Conservation (phyloP, 108 stramenopile genomes). For the Asterionellopsis glacialis region DNA sequence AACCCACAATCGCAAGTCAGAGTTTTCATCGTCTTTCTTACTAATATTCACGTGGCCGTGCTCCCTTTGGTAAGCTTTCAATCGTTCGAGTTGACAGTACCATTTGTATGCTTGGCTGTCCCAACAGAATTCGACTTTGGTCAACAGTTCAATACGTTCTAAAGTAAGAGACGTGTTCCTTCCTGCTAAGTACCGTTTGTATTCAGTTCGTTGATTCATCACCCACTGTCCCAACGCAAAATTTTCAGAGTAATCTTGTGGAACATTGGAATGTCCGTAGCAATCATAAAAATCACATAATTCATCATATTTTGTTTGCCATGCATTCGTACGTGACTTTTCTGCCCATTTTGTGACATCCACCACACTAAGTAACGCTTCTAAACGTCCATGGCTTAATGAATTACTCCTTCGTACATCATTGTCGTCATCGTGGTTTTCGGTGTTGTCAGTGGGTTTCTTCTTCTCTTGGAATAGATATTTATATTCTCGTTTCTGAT, state of each 20-base stretch:
- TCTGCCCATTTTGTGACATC: constrained; percentile 18
- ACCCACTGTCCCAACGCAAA: constrained; percentile 41
- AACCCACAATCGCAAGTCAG: constrained; percentile 42
- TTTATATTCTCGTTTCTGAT: constrained; percentile 37
- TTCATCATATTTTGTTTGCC: constrained; percentile 29
- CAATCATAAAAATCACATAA: constrained; percentile 19
- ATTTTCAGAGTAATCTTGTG: constrained; percentile 33
- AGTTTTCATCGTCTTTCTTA: constrained; percentile 23
- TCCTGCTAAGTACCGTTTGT: constrained; percentile 25
- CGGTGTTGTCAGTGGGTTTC: background rate
- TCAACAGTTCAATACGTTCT: constrained; percentile 33
- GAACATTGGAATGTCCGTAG: constrained; percentile 36
- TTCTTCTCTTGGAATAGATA: constrained; percentile 7
- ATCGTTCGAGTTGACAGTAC: constrained; percentile 27
- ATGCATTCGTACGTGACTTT: constrained; percentile 12
- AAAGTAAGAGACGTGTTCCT: constrained; percentile 15
- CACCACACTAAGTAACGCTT: constrained; percentile 14
- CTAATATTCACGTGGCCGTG: constrained; percentile 29
- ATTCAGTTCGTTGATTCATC: constrained; percentile 43
- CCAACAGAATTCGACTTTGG: constrained; percentile 49
- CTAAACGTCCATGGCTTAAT: constrained; percentile 29
- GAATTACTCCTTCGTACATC: background rate
- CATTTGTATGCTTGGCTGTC: constrained; percentile 23
- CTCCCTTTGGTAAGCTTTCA: constrained; percentile 26
- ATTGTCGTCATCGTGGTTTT: background rate